Evolutionary conservation across 202 grass and related monocot species (phyloP).

Genomic region (Eragrostis tef): DNA sequence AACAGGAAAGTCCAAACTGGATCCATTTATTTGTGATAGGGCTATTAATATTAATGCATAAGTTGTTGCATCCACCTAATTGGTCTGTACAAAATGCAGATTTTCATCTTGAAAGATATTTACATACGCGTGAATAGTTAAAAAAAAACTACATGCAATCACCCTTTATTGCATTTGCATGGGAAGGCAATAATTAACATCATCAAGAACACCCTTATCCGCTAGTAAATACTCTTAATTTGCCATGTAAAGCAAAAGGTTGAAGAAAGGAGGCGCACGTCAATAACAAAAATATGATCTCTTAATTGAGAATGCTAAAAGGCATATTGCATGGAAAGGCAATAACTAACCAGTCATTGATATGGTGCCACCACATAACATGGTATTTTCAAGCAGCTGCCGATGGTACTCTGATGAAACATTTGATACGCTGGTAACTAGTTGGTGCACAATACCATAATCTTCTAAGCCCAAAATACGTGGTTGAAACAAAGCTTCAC

Average conservation of each 20-base stretch:
- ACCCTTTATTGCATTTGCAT: background rate
- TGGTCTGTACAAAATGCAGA: slow-evolving; percentile 1
- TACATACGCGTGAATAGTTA: background rate
- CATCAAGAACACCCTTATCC: background rate
- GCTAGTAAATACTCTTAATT: slow-evolving; percentile 14
- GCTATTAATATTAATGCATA: slow-evolving; percentile 22
- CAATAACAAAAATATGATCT: background rate
- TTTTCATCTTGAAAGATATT: slow-evolving; percentile 10
- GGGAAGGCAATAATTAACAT: no score
- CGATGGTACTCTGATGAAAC: slow-evolving; percentile 90
- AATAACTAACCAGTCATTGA: slow-evolving; percentile 78
- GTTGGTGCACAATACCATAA: slow-evolving; percentile 91
- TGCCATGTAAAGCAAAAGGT: slow-evolving; percentile 23
- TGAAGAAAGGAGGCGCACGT: background rate
- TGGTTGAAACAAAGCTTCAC: slow-evolving; percentile 98
- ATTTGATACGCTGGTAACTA: slow-evolving; percentile 79
- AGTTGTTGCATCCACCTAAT: slow-evolving; percentile 26
- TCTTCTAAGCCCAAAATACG: slow-evolving; percentile 85
- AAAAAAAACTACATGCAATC: background rate
- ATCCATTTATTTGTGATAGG: background rate
- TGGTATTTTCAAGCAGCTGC: slow-evolving; percentile 92
- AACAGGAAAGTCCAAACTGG: slow-evolving; percentile 7
- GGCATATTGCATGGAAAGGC: slow-evolving; percentile 3
- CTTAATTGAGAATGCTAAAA: background rate
- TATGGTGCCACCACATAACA: slow-evolving; percentile 84